phyloP scores from a whole-genome alignment of 1,139 yeast species.

The Yarrowia galli region DNA sequence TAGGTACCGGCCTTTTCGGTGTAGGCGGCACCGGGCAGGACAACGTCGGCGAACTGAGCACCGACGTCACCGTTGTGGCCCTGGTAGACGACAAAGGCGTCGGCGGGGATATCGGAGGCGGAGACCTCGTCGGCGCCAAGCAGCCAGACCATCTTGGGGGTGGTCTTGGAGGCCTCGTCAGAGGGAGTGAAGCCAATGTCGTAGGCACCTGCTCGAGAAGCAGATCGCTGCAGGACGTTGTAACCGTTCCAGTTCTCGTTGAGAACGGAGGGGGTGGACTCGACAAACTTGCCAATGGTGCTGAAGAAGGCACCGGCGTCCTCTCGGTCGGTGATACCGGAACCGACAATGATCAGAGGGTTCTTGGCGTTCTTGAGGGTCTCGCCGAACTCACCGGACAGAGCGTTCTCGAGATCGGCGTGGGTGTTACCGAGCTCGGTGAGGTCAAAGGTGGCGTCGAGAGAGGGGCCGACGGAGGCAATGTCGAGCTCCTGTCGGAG shows the following conservation, averaged over 20 bases:
- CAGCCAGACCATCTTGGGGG: constrained; percentile 79
- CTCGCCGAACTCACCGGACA: constrained; percentile 73
- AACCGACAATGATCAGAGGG: constrained; percentile 84
- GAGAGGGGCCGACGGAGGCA: constrained; percentile 75
- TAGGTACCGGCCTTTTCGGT: constrained; percentile 89
- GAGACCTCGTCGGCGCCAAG: constrained; percentile 85
- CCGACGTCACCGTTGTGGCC: constrained; percentile 95
- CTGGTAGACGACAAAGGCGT: constrained; percentile 88
- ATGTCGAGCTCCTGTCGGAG: constrained; percentile 68
- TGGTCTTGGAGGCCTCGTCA: constrained; percentile 57
- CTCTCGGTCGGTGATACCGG: constrained; percentile 74
- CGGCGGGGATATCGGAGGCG: constrained; percentile 75
- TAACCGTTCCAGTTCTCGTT: constrained; percentile 84
- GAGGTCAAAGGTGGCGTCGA: constrained; percentile 77
- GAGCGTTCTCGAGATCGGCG: constrained; percentile 64
- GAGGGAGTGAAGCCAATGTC: constrained; percentile 78
- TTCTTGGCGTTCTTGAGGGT: constrained; percentile 70
- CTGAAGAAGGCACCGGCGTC: constrained; percentile 72
- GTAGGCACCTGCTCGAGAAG: constrained; percentile 84
- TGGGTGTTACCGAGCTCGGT: constrained; percentile 70
- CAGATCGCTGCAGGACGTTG: constrained; percentile 83
- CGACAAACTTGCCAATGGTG: constrained; percentile 69
- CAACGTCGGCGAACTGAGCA: constrained; percentile 87
- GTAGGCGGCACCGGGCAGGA: constrained; percentile 87
- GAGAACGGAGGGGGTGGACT: constrained; percentile 64